Conservation (phyloP, 495 filamentous ascomycete species). For the Penicillium mononematosum region DNA sequence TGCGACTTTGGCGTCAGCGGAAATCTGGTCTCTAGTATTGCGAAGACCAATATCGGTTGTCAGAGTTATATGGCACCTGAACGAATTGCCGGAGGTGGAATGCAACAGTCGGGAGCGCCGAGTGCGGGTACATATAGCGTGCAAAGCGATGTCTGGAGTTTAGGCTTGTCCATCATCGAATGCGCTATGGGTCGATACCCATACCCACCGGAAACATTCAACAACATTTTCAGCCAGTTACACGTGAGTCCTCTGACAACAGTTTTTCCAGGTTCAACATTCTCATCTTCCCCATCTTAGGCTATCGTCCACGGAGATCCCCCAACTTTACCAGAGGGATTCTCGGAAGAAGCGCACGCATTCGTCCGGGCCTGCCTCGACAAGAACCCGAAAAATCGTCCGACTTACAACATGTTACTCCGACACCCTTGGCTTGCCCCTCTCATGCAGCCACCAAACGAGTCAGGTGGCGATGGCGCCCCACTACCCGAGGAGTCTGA, state of each 20-base stretch:
- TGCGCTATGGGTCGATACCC: constrained; percentile 95
- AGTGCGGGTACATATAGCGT: constrained; percentile 90
- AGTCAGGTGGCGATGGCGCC: constrained; percentile 71
- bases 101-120: constrained; percentile 70
- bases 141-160: constrained; percentile 96
- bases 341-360: constrained; percentile 74
- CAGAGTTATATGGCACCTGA: constrained; percentile 99
- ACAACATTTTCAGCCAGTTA: constrained; percentile 97
- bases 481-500: constrained; percentile 33
- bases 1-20: constrained; percentile 98
- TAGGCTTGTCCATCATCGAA: constrained; percentile 93
- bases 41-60: constrained; percentile 98
- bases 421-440: constrained; percentile 83
- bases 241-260: constrained; percentile 64
- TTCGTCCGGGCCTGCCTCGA: constrained; percentile 90
- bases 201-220: constrained; percentile 96
- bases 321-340: constrained; percentile 79
- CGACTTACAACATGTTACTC: constrained; percentile 84
- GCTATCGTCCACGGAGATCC: constrained; percentile 96
- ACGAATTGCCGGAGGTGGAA: constrained; percentile 82
- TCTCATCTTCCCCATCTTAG: constrained; percentile 47
- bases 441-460: constrained; percentile 79
- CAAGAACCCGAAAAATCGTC: constrained; percentile 86
- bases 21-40: constrained; percentile 95
- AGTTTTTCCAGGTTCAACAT: constrained; percentile 6